These are phyloP conservation scores for Verticillium klebahnii DNA, from an alignment of 2,329 filamentous ascomycete genomes.

Conservation along the genomic window DNA sequence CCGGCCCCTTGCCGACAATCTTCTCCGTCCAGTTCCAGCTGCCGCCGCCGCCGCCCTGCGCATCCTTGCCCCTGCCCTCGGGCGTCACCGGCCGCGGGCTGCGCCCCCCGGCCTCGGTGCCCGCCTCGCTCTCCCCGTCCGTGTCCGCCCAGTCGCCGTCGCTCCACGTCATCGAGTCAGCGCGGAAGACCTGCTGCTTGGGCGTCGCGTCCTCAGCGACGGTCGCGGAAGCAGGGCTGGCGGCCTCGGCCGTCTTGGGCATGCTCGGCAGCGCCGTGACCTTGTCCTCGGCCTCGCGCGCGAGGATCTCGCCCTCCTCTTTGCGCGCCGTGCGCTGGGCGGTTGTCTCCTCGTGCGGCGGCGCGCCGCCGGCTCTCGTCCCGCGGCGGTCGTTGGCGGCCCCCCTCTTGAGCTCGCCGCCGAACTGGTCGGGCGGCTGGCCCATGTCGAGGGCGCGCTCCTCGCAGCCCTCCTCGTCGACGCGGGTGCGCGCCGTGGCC, in stretches of 20 bases:
- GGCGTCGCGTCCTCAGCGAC: constrained; percentile 3
- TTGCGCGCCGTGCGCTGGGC: constrained; percentile 1
- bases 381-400: constrained; percentile 14
- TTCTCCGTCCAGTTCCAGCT: constrained; percentile 52
- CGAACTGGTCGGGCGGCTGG: constrained; percentile 55
- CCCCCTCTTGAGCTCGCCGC: constrained; percentile 54
- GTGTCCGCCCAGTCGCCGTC: constrained; percentile 60
- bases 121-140: constrained; percentile 37
- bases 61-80: constrained; percentile 17
- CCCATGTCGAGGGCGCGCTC: constrained; percentile 64
- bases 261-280: constrained; percentile 38
- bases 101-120: constrained; percentile 5
- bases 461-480: constrained; percentile 59
- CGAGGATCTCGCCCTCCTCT: constrained; percentile 18
- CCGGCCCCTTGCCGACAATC: constrained; percentile 39
- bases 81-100: constrained; percentile 7
- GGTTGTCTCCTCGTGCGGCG: constrained; percentile 7
- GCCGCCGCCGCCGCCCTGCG: constrained; percentile 4
- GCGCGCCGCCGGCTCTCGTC: neutral
- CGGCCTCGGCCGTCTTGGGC: neutral
- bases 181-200: constrained; percentile 4
- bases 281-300: constrained; percentile 36
- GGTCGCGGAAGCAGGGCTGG: neutral
- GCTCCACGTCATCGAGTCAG: constrained; percentile 61
- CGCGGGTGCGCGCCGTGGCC: constrained; percentile 57